These are phyloP conservation scores for Eimeria mitis DNA, from an alignment of 169 alveolate species.

Conservation along the genomic window DNA sequence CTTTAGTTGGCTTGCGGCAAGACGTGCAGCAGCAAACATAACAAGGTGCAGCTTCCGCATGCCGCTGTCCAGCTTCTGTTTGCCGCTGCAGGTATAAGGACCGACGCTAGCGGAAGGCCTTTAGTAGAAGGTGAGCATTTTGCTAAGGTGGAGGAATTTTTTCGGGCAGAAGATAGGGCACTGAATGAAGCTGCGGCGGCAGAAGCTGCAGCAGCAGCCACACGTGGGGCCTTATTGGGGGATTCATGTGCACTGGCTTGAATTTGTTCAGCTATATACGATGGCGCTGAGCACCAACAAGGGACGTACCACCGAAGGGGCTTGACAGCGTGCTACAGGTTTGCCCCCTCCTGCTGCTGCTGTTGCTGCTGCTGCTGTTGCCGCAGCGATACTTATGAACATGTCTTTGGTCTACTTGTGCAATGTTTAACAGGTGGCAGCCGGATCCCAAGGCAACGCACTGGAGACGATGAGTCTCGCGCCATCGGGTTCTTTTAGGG, in stretches of 20 bases:
- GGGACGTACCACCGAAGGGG: constrained; percentile 87
- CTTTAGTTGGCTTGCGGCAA: not conserved
- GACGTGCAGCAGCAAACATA: not conserved
- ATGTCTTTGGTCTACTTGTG: not conserved
- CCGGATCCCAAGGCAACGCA: constrained; percentile 81
- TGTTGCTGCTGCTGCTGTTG: not conserved
- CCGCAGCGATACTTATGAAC: not conserved
- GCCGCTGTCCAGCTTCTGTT: not conserved
- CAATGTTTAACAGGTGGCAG: constrained; percentile 55
- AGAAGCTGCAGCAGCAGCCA: not conserved
- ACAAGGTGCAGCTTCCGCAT: not conserved
- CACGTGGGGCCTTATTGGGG: not conserved
- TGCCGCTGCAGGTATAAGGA: constrained; percentile 43
- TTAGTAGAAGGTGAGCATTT: constrained; percentile 43
- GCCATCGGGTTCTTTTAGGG: not conserved
- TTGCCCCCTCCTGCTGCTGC: not conserved
- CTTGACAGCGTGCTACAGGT: constrained; percentile 85
- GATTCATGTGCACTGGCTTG: not conserved
- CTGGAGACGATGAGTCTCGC: constrained; percentile 55
- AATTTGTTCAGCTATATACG: constrained; percentile 82
- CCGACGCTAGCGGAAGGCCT: constrained; percentile 40
- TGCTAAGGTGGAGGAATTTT: not conserved
- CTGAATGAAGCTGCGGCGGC: not conserved
- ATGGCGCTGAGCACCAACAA: constrained; percentile 87
- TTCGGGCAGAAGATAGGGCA: not conserved